Evolutionary conservation across 139 green algal species (phyloP).

Genomic region (Micractinium sp.): DNA sequence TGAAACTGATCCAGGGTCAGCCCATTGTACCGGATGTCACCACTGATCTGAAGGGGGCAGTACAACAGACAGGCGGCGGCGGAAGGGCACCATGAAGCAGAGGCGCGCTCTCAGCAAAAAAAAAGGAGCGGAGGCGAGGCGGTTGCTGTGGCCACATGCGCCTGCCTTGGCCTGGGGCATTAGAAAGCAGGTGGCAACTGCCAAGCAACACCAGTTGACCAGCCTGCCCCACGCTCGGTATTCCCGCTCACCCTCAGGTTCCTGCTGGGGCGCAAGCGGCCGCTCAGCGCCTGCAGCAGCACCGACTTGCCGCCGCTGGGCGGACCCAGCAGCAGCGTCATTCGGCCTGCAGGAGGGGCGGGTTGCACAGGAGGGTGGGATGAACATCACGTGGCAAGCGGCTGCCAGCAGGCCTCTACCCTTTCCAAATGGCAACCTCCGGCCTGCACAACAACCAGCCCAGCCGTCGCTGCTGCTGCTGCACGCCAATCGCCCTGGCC

Average conservation of each 20-base stretch:
- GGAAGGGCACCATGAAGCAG: no score
- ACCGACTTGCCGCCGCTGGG: constrained; percentile 69
- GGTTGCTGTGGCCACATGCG: neutral
- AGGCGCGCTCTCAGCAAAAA: neutral
- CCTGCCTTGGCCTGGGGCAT: neutral
- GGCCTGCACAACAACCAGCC: neutral
- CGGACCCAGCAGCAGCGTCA: constrained; percentile 73
- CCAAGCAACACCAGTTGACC: neutral
- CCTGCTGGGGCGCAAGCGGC: constrained; percentile 43
- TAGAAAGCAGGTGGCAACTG: neutral
- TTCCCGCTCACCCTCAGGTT: constrained; percentile 1
- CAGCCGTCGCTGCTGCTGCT: no score
- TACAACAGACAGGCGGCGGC: neutral
- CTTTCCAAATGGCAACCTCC: neutral
- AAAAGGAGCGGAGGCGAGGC: neutral
- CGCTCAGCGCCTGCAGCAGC: constrained; percentile 66
- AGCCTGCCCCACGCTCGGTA: neutral
- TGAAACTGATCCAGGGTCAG: constrained; percentile 60
- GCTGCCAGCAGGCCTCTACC: neutral
- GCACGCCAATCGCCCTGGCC: neutral
- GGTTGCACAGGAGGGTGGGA: neutral
- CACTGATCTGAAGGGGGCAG: constrained; percentile 14
- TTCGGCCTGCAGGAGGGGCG: neutral
- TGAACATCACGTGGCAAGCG: neutral
- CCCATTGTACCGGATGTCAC: constrained; percentile 74